phyloP scores from a whole-genome alignment of 257 asterid genomes.

The Ilex asprella region DNA sequence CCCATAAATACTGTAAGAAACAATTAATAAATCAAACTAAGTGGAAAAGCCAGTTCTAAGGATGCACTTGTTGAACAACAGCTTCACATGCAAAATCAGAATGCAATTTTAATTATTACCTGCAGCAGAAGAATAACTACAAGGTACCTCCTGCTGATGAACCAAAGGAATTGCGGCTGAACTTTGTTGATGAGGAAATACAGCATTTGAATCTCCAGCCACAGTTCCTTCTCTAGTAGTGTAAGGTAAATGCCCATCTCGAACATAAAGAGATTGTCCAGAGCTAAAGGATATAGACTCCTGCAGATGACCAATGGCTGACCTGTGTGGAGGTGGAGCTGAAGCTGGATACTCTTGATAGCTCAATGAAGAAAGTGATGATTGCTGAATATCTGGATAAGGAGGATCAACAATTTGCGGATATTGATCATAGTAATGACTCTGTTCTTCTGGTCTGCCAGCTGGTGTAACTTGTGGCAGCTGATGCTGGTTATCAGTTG shows the following conservation, averaged over 20 bases:
- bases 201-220: slow-evolving; percentile 46
- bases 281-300: slow-evolving; percentile 38
- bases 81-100: slow-evolving; percentile 41
- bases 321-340: slow-evolving; percentile 30
- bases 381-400: slow-evolving; percentile 29
- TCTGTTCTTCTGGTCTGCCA: slow-evolving; percentile 54
- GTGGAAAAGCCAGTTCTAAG: neutral
- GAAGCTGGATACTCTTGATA: slow-evolving; percentile 45
- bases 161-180: slow-evolving; percentile 55
- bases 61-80: slow-evolving; percentile 18
- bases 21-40: too few species aligned
- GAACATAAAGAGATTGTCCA: slow-evolving; percentile 47
- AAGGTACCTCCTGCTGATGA: slow-evolving; percentile 99
- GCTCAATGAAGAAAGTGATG: slow-evolving; percentile 36
- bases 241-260: slow-evolving; percentile 23
- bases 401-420: slow-evolving; percentile 50
- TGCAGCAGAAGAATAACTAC: slow-evolving; percentile 99
- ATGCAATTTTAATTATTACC: slow-evolving; percentile 68
- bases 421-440: slow-evolving; percentile 41
- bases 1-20: too few species aligned
- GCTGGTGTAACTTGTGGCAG: slow-evolving; percentile 41
- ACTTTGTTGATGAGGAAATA: slow-evolving; percentile 45
- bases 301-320: slow-evolving; percentile 35
- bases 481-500: slow-evolving; percentile 53
- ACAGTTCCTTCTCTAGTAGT: slow-evolving; percentile 50